Base-by-base conservation (phyloP, 805 yeast genomes). In the Schizosaccharomyces japonicus region DNA sequence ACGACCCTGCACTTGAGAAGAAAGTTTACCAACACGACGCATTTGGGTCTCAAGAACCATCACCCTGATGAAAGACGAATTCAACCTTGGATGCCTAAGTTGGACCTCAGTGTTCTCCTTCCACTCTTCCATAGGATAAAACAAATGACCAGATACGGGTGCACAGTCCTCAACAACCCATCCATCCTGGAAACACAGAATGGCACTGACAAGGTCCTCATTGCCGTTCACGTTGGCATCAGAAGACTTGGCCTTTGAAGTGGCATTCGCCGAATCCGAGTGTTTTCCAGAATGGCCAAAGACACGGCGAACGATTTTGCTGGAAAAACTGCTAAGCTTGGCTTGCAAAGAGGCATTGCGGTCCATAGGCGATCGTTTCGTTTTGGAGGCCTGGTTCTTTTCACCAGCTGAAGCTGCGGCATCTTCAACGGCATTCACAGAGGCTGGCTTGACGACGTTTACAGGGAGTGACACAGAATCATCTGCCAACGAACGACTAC, bases 21-120 rank as follows among this genome's bases (percentile, higher is more conserved):
- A 29, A n/a, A 45, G 28, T 17, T 45, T 45, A 8, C 47, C 47
- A 29, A 39, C 47, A 19, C 26, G n/a, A n/a, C 47, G 34, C 47
- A 45, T 45, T 31, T 25, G 29, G n/a, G 19, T 10, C 25, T 45
- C 47, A 3, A 45, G 15, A 15, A 29, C 34, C 17, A 15, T 28
- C 27, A 45, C 33, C 39, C 47, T 17, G 19, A 45, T 28, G 15
- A 45, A 45, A 17, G 28, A n/a, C 39, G 47, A 23, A 30, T 45
- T 45, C 2, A 32, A 31, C 17, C 47, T 29, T 13, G 47, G 47
- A 23, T 31, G 36, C 23, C 47, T n/a, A 5, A 33, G 4, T 10
- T 34, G 19, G 3, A 23, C 13, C 5, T 21, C 15, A 13, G n/a
- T 27, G 23, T 13, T 17, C 5, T 13, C 27, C 23, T 36, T 21